These are phyloP conservation scores for Podospora pseudoanserina DNA, from an alignment of 495 filamentous ascomycete genomes.

Conservation along the genomic window DNA sequence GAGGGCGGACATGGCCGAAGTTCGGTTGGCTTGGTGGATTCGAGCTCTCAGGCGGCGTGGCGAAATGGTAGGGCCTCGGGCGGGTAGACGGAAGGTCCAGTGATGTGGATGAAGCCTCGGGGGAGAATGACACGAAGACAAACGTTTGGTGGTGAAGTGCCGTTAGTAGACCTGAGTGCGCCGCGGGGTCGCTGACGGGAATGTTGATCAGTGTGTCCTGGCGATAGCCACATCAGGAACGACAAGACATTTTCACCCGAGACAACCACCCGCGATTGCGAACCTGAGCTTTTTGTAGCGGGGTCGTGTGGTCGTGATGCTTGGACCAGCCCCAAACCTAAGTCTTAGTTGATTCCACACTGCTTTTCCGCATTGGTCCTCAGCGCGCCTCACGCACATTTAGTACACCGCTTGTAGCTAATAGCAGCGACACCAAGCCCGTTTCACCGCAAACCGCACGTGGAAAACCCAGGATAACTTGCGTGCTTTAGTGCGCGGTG, in stretches of 20 bases:
- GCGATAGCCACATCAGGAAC: neutral
- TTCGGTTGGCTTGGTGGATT: neutral
- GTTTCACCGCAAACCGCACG: neutral
- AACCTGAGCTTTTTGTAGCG: neutral
- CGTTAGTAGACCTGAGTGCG: neutral
- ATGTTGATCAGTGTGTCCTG: neutral
- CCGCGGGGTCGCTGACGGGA: neutral
- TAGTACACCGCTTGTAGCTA: neutral
- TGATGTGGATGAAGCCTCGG: neutral
- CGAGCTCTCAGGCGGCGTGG: neutral
- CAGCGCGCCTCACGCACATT: neutral
- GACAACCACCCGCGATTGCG: neutral
- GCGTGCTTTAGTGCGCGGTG: neutral
- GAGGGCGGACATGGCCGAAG: conserved; percentile 8
- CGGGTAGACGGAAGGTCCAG: neutral
- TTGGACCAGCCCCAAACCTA: too few relatives aligned
- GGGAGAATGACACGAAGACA: neutral
- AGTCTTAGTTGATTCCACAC: neutral
- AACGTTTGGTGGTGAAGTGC: neutral
- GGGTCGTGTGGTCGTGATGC: too few relatives aligned
- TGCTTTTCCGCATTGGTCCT: neutral
- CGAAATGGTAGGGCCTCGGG: neutral
- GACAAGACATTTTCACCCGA: neutral
- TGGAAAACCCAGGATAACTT: neutral
- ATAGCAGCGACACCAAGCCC: neutral